Conservation (phyloP, 176 grass and related monocot species). For the Rhynchospora breviuscula region DNA sequence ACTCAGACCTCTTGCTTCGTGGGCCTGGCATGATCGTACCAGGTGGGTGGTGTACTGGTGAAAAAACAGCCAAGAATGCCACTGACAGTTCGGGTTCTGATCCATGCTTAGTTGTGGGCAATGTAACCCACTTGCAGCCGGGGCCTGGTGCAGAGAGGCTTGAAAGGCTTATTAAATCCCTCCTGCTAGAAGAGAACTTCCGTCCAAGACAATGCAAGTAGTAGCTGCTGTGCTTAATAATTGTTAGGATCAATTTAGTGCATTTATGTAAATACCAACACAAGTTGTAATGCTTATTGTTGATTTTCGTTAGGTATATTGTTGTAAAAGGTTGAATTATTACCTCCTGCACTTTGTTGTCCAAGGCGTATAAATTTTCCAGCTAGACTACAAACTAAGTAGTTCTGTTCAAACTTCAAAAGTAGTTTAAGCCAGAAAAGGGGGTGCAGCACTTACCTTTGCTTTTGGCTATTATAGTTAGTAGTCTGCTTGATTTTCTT, state of each 20-base stretch:
- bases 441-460: too few relatives aligned
- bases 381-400: too few relatives aligned
- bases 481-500: too few relatives aligned
- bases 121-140: constrained; percentile 24
- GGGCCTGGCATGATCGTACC: constrained; percentile 32
- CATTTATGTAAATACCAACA: constrained; percentile 10
- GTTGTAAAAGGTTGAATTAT: neutral
- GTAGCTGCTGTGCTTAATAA: neutral
- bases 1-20: constrained; percentile 41
- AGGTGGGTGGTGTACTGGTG: constrained; percentile 48
- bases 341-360: too few relatives aligned
- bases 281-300: neutral
- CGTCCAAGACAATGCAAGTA: constrained; percentile 52
- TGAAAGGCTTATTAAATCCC: constrained; percentile 41
- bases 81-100: constrained; percentile 8
- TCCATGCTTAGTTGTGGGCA: constrained; percentile 36
- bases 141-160: constrained; percentile 49
- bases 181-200: constrained; percentile 65
- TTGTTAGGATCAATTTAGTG: constrained; percentile 6
- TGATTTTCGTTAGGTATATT: neutral
- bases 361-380: too few relatives aligned
- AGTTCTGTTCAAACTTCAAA: too few relatives aligned
- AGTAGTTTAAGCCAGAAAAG: too few relatives aligned
- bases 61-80: constrained; percentile 10
- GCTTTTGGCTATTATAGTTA: too few relatives aligned